Percentiles rank a stretch among this genome's conserved stretches.
These are phyloP conservation scores for Nicotiana rustica DNA, from an alignment of 305 asterid genomes.

Conservation along the genomic window DNA sequence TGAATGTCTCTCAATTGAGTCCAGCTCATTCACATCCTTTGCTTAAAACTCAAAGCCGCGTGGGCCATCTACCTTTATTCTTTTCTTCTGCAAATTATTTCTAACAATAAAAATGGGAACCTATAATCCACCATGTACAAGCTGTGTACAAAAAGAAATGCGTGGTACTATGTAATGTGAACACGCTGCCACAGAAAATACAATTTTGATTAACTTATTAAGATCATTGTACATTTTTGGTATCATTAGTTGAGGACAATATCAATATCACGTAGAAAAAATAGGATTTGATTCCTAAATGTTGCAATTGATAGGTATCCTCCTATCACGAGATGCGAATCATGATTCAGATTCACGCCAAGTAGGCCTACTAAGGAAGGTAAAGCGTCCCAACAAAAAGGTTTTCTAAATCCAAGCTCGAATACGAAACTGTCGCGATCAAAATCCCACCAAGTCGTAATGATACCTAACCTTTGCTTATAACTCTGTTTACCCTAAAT, in stretches of 20 bases:
- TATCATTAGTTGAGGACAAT: background rate
- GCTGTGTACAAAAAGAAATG: background rate
- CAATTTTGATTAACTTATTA: background rate
- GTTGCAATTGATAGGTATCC: no score
- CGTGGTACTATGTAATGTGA: no score
- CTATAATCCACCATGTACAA: background rate
- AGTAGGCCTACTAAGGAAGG: no score
- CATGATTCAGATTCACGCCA: no score
- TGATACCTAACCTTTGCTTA: no score
- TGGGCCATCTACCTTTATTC: background rate
- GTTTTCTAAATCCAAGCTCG: no score
- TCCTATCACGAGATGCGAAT: no score
- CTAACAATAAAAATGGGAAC: background rate
- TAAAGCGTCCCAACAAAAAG: no score
- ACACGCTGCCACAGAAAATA: background rate
- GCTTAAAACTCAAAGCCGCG: conserved; percentile 16
- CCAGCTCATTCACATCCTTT: no score
- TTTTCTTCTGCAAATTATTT: conserved; percentile 5
- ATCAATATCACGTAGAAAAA: background rate
- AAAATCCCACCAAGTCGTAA: no score
- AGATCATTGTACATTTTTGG: background rate
- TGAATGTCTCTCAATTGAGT: background rate
- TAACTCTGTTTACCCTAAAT: no score
- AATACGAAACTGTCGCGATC: no score
- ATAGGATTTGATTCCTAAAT: background rate